phyloP scores from a whole-genome alignment of 1,284 basidiomycete species.

The Kwoniella shivajii region DNA sequence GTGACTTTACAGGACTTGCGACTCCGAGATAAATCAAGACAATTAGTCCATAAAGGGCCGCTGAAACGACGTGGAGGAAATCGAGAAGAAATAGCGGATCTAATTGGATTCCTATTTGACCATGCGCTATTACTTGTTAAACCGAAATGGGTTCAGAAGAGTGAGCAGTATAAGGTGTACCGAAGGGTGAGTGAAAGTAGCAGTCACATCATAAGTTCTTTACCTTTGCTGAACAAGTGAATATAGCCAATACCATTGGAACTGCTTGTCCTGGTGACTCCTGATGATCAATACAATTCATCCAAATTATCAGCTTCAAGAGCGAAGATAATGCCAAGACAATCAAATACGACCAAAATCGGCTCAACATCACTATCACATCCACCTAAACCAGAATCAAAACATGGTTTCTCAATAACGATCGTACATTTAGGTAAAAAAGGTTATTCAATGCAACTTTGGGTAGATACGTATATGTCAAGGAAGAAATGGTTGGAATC shows the following conservation, averaged over 20 bases:
- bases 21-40: conserved; percentile 80
- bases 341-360: conserved; percentile 44
- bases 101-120: conserved; percentile 94
- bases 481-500: conserved; percentile 94
- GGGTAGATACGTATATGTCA: conserved; percentile 82
- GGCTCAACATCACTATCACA: conserved; percentile 7
- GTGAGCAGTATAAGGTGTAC: conserved; percentile 92
- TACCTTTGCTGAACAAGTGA: background rate
- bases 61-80: conserved; percentile 82
- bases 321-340: conserved; percentile 56
- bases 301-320: conserved; percentile 50
- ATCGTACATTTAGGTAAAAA: conserved; percentile 92
- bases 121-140: conserved; percentile 96
- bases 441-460: conserved; percentile 89
- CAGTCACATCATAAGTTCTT: background rate
- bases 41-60: conserved; percentile 91
- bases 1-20: conserved; percentile 70
- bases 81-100: conserved; percentile 78
- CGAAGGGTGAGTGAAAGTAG: conserved; percentile 74
- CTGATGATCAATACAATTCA: conserved; percentile 65
- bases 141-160: conserved; percentile 79
- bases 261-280: conserved; percentile 79
- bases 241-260: conserved; percentile 91
- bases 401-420: conserved; percentile 88
- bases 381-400: conserved; percentile 66